phyloP scores from a whole-genome alignment of 495 filamentous ascomycete genomes.

The Penicillium simplicissimum region DNA sequence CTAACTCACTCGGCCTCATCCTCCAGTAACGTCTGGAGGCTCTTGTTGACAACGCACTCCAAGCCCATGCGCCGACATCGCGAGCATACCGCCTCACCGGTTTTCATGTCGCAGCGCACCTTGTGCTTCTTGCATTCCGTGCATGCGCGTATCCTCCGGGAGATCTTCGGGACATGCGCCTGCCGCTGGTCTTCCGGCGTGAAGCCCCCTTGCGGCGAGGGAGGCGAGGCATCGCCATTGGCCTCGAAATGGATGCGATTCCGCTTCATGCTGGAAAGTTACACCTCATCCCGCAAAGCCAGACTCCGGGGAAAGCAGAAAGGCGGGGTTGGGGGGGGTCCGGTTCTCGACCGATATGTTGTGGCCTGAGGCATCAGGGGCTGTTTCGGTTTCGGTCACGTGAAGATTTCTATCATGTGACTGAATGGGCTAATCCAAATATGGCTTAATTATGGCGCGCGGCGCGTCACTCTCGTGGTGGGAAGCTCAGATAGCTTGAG shows the following conservation, averaged over 20 bases:
- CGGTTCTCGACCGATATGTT: conserved; percentile 25
- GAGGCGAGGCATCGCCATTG: conserved; percentile 45
- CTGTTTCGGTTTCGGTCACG: conserved; percentile 18
- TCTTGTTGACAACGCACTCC: conserved; percentile 57
- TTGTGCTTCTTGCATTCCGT: conserved; percentile 58
- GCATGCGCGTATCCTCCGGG: conserved; percentile 57
- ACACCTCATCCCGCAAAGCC: conserved; percentile 22
- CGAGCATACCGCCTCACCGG: conserved; percentile 46
- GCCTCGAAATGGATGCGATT: conserved; percentile 48
- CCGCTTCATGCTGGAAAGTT: conserved; percentile 42
- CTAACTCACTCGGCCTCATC: conserved; percentile 49
- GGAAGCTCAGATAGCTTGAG: conserved; percentile 8
- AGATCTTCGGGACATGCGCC: conserved; percentile 52
- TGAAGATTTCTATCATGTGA: neutral
- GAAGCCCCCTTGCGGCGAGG: conserved; percentile 34
- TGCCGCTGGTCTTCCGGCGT: conserved; percentile 37
- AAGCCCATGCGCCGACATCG: conserved; percentile 53
- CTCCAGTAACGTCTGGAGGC: conserved; percentile 54
- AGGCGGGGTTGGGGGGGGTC: conserved; percentile 28
- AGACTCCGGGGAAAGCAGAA: conserved; percentile 26
- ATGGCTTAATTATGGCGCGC: conserved; percentile 32
- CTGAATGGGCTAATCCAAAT: conserved; percentile 23
- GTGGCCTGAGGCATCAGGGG: conserved; percentile 22
- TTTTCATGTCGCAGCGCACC: conserved; percentile 53
- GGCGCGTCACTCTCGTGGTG: conserved; percentile 34